Base-by-base conservation (phyloP, 345 rosid genomes). In the Mercurialis annua region DNA sequence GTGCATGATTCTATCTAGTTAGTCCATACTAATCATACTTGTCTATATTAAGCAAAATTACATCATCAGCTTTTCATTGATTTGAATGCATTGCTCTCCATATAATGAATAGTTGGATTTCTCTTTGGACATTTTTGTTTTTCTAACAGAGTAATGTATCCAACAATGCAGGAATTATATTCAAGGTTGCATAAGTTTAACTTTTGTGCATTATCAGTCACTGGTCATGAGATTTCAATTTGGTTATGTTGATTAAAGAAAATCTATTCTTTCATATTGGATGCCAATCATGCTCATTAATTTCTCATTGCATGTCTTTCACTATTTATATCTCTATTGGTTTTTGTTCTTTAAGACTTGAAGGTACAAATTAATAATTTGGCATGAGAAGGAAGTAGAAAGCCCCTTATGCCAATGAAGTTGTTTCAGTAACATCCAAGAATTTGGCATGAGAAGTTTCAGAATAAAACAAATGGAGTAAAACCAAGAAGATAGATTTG, bases 391-490 rank as follows among this genome's bases (percentile, higher is more conserved):
- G n/a, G n/a, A n/a, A n/a, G n/a, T n/a, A n/a, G n/a, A n/a, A n/a
- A n/a, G n/a, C n/a, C n/a, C n/a, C 21, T 50, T 14, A 48, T 48
- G 52, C 23, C 21, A 50, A n/a, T n/a, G 23, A 20, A 14, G 15
- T 36, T 11, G 30, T 42, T 34, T 29, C 14, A 26, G 30, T 15
- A 57, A 27, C 29, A 48, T 43, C 17, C 10, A 47, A 70, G 33
- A 4, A 16, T 84, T 48, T 84, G 88, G 81, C 86, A 82, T 26
- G 78, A 80, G 74, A 84, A 84, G 54, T 81, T 84, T 73, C 84
- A 78, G 55, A 84, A 84, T 43, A 84, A 84, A 66, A 84, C 86
- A 16, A 80, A 82, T 71, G 88, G 86, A 34, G 84, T 81, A 74
- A 84, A 85, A 20, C 84, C 84, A 7, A 76, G 86, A 67, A 84